Evolutionary conservation across 2,329 filamentous ascomycete genomes (phyloP), one percentile per base, ranked within the genome.

Genomic region (Arthrobotrys musiformis): DNA sequence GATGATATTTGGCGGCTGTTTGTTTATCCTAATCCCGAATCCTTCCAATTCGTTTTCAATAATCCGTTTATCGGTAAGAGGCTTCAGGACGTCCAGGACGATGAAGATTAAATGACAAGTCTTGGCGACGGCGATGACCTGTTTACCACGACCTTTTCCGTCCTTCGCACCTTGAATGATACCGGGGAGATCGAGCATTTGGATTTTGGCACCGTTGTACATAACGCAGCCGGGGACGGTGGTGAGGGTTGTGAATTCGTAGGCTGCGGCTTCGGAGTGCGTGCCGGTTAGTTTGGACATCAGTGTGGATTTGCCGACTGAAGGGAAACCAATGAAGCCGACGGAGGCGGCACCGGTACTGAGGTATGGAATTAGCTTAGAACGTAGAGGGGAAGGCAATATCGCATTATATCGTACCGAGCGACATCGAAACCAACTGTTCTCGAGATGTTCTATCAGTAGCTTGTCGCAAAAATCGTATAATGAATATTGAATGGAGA

Each of bases 131-230:
- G 95, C 95, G 86, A 99, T 99, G 82, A 99, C 95, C 86, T 99
- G 95, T 81, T 94, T 90, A 88, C 95, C 95, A 87, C 95, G 90
- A 86, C 95, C 95, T 83, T 97, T 96, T 79, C 95, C 95, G 83
- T 99, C 95, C 85, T 99, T 98, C 81, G 95, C 95, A 83, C 95
- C 95, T 84, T 98, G 93, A 81, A 99, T 99, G 82, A 99, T 99
- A 89, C 95, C 95, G 0, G 95, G 95, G 82, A 99, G 87, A 88
- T 99, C 95, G 79, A 99, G 92, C 86, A 99, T 98, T 85, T 99
- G 95, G 81, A 99, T 91, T 82, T 97, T 97, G 56, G 95, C 95
- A 74, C 94, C 95, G 82, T 99, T 98, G 86, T 98, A 98, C 81
- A 91, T 86, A 78, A 99, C 93, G 86, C 98, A 95, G 66, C 95